A percentile compares a stretch with the other conserved stretches of the same genome.
Conservation (phyloP, 2,329 filamentous ascomycete species). For the Drechslerella coelobrocha region DNA sequence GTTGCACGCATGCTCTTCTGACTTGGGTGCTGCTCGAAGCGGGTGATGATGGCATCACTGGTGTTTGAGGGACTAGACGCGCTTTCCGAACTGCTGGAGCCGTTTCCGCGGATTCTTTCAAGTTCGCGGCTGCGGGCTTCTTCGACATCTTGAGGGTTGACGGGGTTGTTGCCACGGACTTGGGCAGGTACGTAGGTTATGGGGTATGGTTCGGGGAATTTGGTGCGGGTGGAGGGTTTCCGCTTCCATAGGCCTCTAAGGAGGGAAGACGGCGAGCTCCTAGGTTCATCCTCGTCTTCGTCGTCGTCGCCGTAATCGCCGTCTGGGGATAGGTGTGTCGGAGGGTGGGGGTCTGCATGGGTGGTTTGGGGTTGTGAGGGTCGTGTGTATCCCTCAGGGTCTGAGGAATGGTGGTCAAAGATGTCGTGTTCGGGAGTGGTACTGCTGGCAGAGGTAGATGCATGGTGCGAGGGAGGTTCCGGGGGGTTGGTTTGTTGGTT, state of each 20-base stretch:
- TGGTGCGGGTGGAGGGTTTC: conserved; percentile 15
- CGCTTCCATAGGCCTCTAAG: conserved; percentile 30
- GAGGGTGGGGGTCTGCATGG: not conserved
- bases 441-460: conserved; percentile 13
- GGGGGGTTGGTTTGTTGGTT: conserved; percentile 14
- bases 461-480: conserved; percentile 22
- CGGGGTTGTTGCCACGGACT: conserved; percentile 30
- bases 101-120: conserved; percentile 36
- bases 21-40: conserved; percentile 38
- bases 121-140: conserved; percentile 37
- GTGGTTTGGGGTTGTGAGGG: conserved; percentile 8
- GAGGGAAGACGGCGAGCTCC: conserved; percentile 18
- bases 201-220: conserved; percentile 31
- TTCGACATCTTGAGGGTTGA: conserved; percentile 42
- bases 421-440: conserved; percentile 17
- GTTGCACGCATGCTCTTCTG: conserved; percentile 21
- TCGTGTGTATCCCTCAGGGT: conserved; percentile 16
- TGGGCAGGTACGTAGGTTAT: conserved; percentile 47
- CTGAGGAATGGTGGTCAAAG: conserved; percentile 36
- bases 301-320: not conserved
- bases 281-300: conserved; percentile 11
- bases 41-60: conserved; percentile 38
- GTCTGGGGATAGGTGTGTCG: not conserved
- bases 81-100: conserved; percentile 32
- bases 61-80: conserved; percentile 34